Evolutionary conservation across 2,329 filamentous ascomycete species (phyloP).

Genomic region (Pseudogymnoascus sp.): DNA sequence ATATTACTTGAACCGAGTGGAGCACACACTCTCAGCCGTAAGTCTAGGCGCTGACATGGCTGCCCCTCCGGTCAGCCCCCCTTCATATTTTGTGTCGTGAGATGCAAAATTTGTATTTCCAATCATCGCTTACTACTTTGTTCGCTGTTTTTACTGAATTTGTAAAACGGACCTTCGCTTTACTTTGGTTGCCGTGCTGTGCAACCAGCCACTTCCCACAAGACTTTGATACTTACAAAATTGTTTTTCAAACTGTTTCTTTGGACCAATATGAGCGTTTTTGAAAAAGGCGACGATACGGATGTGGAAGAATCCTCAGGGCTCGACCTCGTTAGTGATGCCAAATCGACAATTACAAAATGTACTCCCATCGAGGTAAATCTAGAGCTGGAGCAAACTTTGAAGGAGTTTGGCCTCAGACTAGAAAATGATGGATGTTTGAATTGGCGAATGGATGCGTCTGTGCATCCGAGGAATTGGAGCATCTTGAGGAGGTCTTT

Average conservation of each 20-base stretch:
- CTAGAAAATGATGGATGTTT: background rate
- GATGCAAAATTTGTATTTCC: background rate
- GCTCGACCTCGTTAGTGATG: background rate
- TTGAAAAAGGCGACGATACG: background rate
- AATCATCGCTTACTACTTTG: background rate
- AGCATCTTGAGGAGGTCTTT: conserved; percentile 17
- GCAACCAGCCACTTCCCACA: background rate
- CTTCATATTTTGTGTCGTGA: background rate
- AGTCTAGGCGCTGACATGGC: background rate
- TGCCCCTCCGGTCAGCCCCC: background rate
- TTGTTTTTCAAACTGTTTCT: background rate
- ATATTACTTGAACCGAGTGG: background rate
- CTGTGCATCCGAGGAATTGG: conserved; percentile 19
- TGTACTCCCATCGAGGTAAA: background rate
- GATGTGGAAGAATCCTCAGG: background rate
- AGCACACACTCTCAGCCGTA: background rate
- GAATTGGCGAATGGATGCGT: conserved; percentile 1
- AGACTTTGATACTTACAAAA: background rate
- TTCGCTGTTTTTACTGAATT: background rate
- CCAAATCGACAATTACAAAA: background rate
- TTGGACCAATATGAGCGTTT: background rate
- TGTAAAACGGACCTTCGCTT: background rate
- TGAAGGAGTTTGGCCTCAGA: background rate
- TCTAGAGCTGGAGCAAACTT: background rate
- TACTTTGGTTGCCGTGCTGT: background rate